Conservation (phyloP, 208 protist genomes). For the Leishmania braziliensis region DNA sequence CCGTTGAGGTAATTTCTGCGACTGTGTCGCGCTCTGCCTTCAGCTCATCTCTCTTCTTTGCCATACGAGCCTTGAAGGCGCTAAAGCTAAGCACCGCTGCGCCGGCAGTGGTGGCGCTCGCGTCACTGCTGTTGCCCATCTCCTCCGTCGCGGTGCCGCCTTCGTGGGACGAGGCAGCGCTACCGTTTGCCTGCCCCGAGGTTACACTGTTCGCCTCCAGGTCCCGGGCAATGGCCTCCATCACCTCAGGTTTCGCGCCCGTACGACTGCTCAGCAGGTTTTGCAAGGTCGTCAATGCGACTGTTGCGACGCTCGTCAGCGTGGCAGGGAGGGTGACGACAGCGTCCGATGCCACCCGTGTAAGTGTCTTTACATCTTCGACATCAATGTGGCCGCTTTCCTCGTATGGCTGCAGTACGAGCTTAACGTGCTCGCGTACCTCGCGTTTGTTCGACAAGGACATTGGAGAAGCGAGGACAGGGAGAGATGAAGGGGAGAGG, state of each 20-base stretch:
- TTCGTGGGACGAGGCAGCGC: neutral
- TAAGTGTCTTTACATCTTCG: conserved; percentile 64
- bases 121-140: neutral
- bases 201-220: conserved; percentile 5
- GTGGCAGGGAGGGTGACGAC: conserved; percentile 35
- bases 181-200: neutral
- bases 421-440: conserved; percentile 68
- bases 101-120: neutral
- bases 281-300: conserved; percentile 31
- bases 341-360: conserved; percentile 48
- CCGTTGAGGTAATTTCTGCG: conserved; percentile 22
- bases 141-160: neutral
- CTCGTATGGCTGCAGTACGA: conserved; percentile 48
- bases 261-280: conserved; percentile 21
- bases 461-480: conserved; percentile 9
- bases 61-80: conserved; percentile 63
- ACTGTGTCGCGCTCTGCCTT: conserved; percentile 31
- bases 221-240: conserved; percentile 16
- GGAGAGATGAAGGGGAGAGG: neutral
- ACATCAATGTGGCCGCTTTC: conserved; percentile 53
- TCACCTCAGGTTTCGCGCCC: conserved; percentile 3
- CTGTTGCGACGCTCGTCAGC: conserved; percentile 24
- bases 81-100: conserved; percentile 40
- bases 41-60: conserved; percentile 59
- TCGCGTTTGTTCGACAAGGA: conserved; percentile 67